A percentile compares a stretch with the other conserved stretches of the same genome.
phyloP scores from a whole-genome alignment of 2,329 filamentous ascomycete species.

The Ophiostoma montium region DNA sequence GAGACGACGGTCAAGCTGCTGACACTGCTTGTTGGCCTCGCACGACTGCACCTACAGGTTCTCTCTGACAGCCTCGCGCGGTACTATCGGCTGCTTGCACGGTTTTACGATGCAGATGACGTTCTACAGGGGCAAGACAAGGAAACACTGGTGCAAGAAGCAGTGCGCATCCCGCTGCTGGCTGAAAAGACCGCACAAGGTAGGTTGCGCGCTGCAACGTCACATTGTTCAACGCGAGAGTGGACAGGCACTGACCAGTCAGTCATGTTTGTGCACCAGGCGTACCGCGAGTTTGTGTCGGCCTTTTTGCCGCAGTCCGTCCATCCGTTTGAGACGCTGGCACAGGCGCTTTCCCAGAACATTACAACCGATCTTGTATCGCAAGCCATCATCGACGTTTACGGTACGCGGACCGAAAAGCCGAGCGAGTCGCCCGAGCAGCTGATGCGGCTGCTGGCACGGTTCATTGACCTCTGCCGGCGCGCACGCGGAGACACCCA shows the following conservation, averaged over 20 bases:
- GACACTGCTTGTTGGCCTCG: conserved; percentile 10
- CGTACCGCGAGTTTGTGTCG: conserved; percentile 25
- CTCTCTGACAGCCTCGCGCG: conserved; percentile 12
- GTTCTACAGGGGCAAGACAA: not conserved
- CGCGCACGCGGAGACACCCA: conserved; percentile 20
- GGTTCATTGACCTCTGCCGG: conserved; percentile 46
- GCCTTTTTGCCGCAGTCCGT: conserved; percentile 26
- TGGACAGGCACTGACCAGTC: not conserved
- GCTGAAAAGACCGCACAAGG: not conserved
- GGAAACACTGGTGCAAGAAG: conserved; percentile 9
- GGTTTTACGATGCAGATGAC: conserved; percentile 7
- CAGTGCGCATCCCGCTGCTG: conserved; percentile 11
- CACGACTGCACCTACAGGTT: conserved; percentile 10
- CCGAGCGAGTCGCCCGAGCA: conserved; percentile 22
- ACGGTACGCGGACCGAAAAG: conserved; percentile 16
- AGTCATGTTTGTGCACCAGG: conserved; percentile 1
- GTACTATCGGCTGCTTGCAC: conserved; percentile 14
- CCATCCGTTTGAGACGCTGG: conserved; percentile 26
- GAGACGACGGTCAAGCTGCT: not conserved
- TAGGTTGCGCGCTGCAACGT: not conserved
- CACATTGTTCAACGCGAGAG: not conserved
- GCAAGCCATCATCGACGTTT: conserved; percentile 25
- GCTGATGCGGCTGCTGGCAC: conserved; percentile 51
- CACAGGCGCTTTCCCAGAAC: conserved; percentile 21
- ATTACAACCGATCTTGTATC: conserved; percentile 29